Evolutionary conservation across 2,329 filamentous ascomycete genomes (phyloP), one percentile per base, ranked within the genome.

Genomic region (Diplodia intermedia): DNA sequence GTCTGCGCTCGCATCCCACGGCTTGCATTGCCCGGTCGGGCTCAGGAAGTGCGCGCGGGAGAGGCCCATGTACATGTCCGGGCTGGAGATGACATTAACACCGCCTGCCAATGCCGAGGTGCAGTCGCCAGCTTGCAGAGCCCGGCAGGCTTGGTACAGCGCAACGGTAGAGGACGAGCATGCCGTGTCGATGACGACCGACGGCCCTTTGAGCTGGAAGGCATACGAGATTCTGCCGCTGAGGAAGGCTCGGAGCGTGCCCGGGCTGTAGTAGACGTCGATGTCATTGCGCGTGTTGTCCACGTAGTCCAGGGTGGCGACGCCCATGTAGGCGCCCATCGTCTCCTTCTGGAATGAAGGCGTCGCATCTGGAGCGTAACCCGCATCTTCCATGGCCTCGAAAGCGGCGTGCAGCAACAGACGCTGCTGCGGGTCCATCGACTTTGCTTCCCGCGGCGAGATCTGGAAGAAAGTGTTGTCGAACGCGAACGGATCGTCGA

Each of bases 21-120:
- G 69, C 60, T 85, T 84, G 70, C 85, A 87, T 12, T 80, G 75
- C 0, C 84, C 82, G 1, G 79, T 82, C 0, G 77, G 76, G 18
- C 79, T 82, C 0, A 85, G 71, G 65, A 85, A 83, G 3, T 74
- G 73, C 0, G 77, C 82, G 0, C 72, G 74, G 2, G 73, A 75
- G 9, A 82, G 73, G 36, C 79, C 75, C 50, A 78, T 70, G 50
- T 73, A 62, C 57, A 62, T 62, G 20, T 62, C 57, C 2, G 57
- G 57, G 14, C 57, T 73, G 73, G 5, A 81, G 72, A 6, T 78
- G 65, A 66, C 78, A 77, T 3, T 74, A 72, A 12, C 80, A 80
- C 0, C 57, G 1, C 79, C 80, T 1, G 75, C 78, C 2, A 83
- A n/a, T 2, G 77, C 77, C 20, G 69, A 67, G 5, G 60, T 67